Base-by-base conservation (phyloP, 345 rosid species). In the Clarkia xantiana region DNA sequence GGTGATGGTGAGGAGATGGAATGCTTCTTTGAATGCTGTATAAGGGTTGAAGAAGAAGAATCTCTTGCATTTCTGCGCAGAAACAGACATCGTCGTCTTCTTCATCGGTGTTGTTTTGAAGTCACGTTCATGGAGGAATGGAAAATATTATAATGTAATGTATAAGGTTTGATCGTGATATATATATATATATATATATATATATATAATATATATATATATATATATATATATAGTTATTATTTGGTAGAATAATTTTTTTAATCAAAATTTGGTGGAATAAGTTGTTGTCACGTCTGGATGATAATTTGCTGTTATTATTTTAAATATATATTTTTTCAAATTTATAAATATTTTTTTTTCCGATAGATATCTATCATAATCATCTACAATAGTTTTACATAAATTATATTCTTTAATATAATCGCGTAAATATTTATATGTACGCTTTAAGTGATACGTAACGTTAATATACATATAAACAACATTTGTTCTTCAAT, bases 1-100 rank as follows among this genome's bases (percentile, higher is more conserved):
- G 2, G 63, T 59, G 0, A 49, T 44, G 6, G 69, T 16, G 42
- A 54, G 40, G 55, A 64, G n/a, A 52, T 64, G 59, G 50, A 64
- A 58, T 8, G 52, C 49, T 18, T 60, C 64, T 40, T 14, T 53
- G 42, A 60, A 36, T 18, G 29, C 42, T 42, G 17, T 40, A 13
- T 14, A 15, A 14, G 56, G 45, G 19, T 44, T 11, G 14, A 18
- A 52, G 43, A 36, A 12, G 14, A 3, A 6, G 42, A 6, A 10
- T n/a, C n/a, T 10, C 43, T 16, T 51, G 12, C 22, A 18, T 29
- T 11, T 9, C 34, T 17, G 20, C 20, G 15, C 40, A 9, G 18
- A 16, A 16, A 42, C 14, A 13, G 19, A 34, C 56, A 39, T 45
- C 40, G 1, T 10, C 52, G 15, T 48, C 40, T 12, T 19, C 40